Evolutionary conservation across 2,329 filamentous ascomycete species (phyloP).

Genomic region (Sarocladium strictum): DNA sequence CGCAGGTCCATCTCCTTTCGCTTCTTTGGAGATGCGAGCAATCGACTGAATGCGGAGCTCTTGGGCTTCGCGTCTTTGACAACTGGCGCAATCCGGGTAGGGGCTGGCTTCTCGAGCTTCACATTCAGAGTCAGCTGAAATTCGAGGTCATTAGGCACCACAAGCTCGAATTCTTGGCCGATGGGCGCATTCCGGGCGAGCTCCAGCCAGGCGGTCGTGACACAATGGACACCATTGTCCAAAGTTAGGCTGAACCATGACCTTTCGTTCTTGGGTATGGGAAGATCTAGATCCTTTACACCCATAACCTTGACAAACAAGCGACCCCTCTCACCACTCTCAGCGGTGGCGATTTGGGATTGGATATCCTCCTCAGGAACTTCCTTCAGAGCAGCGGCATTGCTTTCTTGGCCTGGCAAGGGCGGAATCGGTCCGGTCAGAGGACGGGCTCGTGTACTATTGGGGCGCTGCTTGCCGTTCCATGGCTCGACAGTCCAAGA

Average conservation of each 20-base stretch:
- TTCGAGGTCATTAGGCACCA: constrained; percentile 95
- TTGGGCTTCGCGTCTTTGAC: constrained; percentile 62
- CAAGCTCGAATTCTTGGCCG: constrained; percentile 95
- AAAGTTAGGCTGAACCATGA: constrained; percentile 93
- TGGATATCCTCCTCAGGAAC: constrained; percentile 63
- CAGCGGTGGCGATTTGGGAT: constrained; percentile 55
- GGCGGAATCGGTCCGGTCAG: constrained; percentile 64
- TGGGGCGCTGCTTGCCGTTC: constrained; percentile 73
- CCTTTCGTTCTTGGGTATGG: constrained; percentile 82
- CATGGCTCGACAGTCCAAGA: constrained; percentile 97
- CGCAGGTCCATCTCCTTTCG: constrained; percentile 88
- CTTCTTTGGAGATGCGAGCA: constrained; percentile 94
- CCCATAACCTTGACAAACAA: constrained; percentile 99
- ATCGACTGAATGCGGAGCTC: constrained; percentile 81
- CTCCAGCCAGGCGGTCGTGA: constrained; percentile 93
- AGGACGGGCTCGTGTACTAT: constrained; percentile 50
- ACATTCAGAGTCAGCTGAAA: constrained; percentile 97
- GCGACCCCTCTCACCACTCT: constrained; percentile 80
- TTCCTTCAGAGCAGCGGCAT: constrained; percentile 58
- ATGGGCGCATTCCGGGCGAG: constrained; percentile 88
- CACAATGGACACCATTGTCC: constrained; percentile 97
- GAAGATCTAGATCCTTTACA: constrained; percentile 90
- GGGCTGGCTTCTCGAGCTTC: constrained; percentile 78
- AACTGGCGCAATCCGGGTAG: constrained; percentile 52
- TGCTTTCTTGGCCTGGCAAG: constrained; percentile 81